A percentile compares a stretch with the other conserved stretches of the same genome.
These are phyloP conservation scores for Moesziomyces parantarcticus DNA, from an alignment of 1,284 basidiomycete genomes.

Conservation along the genomic window DNA sequence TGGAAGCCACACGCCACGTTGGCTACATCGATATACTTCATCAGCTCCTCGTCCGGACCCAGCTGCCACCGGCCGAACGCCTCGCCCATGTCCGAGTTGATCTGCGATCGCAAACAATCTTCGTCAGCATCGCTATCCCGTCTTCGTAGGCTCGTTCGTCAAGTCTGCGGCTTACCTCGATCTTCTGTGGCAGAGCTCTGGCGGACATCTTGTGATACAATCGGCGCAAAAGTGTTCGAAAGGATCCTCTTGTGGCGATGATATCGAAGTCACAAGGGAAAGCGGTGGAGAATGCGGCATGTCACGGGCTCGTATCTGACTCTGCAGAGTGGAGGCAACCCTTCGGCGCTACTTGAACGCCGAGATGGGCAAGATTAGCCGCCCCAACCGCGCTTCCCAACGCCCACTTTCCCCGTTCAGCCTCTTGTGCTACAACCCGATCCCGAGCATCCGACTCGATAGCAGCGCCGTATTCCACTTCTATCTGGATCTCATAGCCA, in stretches of 20 bases:
- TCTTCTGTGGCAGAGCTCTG: slow-evolving; percentile 12
- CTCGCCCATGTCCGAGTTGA: slow-evolving; percentile 40
- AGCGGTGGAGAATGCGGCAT: no score
- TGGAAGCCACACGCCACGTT: slow-evolving; percentile 43
- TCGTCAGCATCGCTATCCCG: neutral
- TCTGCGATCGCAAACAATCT: neutral
- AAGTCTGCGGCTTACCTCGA: slow-evolving; percentile 6
- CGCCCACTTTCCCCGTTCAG: neutral
- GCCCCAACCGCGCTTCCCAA: neutral
- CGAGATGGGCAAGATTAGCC: slow-evolving; percentile 5
- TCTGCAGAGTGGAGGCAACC: slow-evolving; percentile 6
- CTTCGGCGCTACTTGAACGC: slow-evolving; percentile 10
- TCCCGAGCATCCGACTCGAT: no score
- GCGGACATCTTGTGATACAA: slow-evolving; percentile 6
- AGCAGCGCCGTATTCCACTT: no score
- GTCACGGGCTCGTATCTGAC: neutral
- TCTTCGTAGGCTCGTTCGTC: neutral
- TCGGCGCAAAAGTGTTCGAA: neutral
- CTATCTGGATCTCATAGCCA: no score
- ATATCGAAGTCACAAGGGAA: no score
- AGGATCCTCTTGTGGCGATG: neutral
- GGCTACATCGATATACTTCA: slow-evolving; percentile 32
- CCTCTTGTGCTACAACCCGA: no score
- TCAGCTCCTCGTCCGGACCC: slow-evolving; percentile 33
- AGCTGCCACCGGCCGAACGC: slow-evolving; percentile 34